phyloP scores from a whole-genome alignment of 2,329 filamentous ascomycete genomes.

The Cladophialophora chaetospira region DNA sequence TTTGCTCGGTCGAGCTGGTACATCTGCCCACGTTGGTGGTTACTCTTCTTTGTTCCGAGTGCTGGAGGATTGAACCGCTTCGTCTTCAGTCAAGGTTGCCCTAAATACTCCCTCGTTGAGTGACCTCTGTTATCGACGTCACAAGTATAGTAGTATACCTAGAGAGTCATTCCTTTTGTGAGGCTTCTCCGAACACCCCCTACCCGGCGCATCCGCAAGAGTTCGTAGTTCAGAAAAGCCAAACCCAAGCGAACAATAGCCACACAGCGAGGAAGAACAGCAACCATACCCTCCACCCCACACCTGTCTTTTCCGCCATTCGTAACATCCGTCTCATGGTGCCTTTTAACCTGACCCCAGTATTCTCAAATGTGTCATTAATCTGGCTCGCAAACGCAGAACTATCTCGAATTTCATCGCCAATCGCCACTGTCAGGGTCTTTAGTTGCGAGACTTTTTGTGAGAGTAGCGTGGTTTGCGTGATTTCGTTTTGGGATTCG shows the following conservation, averaged over 20 bases:
- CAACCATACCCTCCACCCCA: constrained; percentile 95
- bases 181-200: too few species aligned
- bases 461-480: constrained; percentile 47
- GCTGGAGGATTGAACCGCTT: too few species aligned
- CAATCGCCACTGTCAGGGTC: constrained; percentile 87
- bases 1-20: neutral
- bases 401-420: constrained; percentile 90
- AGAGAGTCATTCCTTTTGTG: too few species aligned
- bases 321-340: constrained; percentile 97
- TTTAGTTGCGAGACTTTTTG: constrained; percentile 34
- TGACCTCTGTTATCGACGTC: too few species aligned
- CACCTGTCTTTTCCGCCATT: constrained; percentile 93
- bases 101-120: too few species aligned
- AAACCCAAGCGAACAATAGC: constrained; percentile 86
- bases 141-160: too few species aligned
- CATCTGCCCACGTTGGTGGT: too few species aligned
- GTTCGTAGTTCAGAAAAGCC: constrained; percentile 85
- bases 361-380: constrained; percentile 91
- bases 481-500: constrained; percentile 93
- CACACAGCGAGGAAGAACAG: constrained; percentile 82
- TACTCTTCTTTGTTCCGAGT: too few species aligned
- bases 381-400: constrained; percentile 89
- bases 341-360: constrained; percentile 74
- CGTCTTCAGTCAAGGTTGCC: too few species aligned
- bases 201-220: too few species aligned